Percentiles rank a stretch among this genome's conserved stretches.
Conservation (phyloP, 345 rosid species). For the sweet orange (Citrus sinensis) region DNA sequence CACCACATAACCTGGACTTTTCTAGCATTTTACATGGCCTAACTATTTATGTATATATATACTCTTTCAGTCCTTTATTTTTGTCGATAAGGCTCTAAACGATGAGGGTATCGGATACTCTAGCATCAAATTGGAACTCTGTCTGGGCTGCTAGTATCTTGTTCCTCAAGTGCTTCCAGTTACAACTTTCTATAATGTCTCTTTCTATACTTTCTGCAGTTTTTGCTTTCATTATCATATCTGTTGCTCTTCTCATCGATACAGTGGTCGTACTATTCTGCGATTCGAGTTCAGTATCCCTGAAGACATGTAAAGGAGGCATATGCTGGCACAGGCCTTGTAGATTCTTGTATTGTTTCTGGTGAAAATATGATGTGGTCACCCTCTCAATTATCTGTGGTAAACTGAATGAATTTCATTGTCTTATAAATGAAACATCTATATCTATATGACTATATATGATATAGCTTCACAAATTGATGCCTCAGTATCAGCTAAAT, state of each 20-base stretch:
- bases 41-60: background rate
- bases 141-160: constrained; percentile 13
- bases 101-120: constrained; percentile 27
- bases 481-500: background rate
- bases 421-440: too few species aligned
- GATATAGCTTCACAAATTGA: background rate
- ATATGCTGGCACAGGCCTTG: constrained; percentile 26
- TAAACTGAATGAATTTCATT: background rate
- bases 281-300: background rate
- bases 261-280: background rate
- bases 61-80: background rate
- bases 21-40: background rate
- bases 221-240: constrained; percentile 12
- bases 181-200: constrained; percentile 6
- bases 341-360: background rate
- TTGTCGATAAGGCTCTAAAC: background rate
- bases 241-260: constrained; percentile 14
- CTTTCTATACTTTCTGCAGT: constrained; percentile 12
- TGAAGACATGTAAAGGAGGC: constrained; percentile 21
- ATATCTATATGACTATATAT: background rate
- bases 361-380: background rate
- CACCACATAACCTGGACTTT: background rate
- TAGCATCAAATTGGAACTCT: constrained; percentile 20
- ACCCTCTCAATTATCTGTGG: background rate
- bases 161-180: constrained; percentile 20